These are phyloP conservation scores for Parvularia atlantis DNA, from an alignment of 78 protist species.

Conservation along the genomic window DNA sequence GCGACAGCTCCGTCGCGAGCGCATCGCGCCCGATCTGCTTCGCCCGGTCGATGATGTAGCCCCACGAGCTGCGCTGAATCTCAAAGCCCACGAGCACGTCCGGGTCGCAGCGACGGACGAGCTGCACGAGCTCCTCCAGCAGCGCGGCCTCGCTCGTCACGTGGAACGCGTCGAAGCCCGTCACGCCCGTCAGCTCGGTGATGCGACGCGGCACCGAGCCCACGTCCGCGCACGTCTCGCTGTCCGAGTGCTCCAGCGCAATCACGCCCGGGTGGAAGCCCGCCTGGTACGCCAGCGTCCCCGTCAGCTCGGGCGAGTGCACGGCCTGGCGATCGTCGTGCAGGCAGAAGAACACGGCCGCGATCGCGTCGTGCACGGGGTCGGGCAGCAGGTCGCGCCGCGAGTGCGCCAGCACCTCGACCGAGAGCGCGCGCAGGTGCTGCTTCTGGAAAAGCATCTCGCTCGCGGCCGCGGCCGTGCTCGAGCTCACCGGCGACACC, in stretches of 20 bases:
- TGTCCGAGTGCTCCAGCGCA: no score
- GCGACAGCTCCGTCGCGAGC: background rate
- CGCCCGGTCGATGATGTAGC: conserved; percentile 66
- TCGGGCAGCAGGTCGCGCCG: background rate
- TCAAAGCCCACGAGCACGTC: conserved; percentile 78
- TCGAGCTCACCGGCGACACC: no score
- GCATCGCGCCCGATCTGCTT: background rate
- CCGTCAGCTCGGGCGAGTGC: no score
- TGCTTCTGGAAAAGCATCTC: no score
- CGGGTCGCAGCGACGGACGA: conserved; percentile 67
- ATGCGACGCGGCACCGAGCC: no score
- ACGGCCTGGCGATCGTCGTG: no score
- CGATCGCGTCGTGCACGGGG: background rate
- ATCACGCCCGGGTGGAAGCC: no score
- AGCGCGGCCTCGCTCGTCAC: conserved; percentile 26
- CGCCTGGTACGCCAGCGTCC: no score
- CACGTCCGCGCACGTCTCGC: no score
- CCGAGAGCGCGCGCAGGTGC: background rate
- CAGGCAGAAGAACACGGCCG: background rate
- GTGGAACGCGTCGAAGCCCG: background rate
- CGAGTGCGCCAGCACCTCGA: background rate
- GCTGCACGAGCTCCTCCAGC: conserved; percentile 17
- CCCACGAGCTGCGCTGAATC: conserved; percentile 56
- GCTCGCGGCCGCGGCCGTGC: no score
- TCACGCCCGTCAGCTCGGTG: no score